A percentile compares a stretch with the other conserved stretches of the same genome.
Conservation (phyloP, 1,284 basidiomycete genomes). For the Lentinula novae-zelandiae region DNA sequence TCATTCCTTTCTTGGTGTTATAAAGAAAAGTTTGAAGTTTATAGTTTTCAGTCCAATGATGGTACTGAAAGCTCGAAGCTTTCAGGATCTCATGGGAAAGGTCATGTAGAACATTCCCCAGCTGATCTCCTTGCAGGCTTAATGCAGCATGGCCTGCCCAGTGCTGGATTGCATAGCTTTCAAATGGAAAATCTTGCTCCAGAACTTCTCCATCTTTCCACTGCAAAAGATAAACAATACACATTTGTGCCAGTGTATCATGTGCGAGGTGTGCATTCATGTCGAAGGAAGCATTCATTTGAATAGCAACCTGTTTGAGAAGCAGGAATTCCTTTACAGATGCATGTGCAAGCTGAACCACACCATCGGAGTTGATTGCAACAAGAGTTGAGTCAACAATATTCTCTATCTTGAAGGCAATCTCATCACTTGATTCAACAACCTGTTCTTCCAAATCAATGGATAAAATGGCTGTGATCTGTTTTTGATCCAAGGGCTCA, state of each 20-base stretch:
- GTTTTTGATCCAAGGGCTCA: neutral
- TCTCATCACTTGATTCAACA: neutral
- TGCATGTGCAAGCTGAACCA: slow-evolving; percentile 5
- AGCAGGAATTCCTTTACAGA: slow-evolving; percentile 9
- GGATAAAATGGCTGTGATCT: neutral
- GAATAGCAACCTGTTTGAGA: neutral
- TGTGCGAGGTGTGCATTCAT: neutral
- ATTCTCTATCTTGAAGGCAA: neutral
- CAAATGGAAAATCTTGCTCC: neutral
- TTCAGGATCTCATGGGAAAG: neutral
- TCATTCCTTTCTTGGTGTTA: too few species aligned
- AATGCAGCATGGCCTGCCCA: slow-evolving; percentile 6
- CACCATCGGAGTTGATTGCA: neutral
- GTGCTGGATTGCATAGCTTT: neutral
- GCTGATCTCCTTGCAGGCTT: neutral
- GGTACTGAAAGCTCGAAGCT: neutral
- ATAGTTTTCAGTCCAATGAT: too few species aligned
- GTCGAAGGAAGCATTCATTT: neutral
- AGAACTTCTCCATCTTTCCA: neutral
- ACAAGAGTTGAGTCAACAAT: slow-evolving; percentile 2
- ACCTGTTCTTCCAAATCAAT: neutral
- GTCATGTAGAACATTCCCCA: neutral
- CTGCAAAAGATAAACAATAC: slow-evolving; percentile 1
- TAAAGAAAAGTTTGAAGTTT: too few species aligned
- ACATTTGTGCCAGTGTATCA: slow-evolving; percentile 1